Percentiles rank a stretch among this genome's conserved stretches.
These are phyloP conservation scores for Trametes gibbosa DNA, from an alignment of 768 basidiomycete genomes.

Conservation along the genomic window DNA sequence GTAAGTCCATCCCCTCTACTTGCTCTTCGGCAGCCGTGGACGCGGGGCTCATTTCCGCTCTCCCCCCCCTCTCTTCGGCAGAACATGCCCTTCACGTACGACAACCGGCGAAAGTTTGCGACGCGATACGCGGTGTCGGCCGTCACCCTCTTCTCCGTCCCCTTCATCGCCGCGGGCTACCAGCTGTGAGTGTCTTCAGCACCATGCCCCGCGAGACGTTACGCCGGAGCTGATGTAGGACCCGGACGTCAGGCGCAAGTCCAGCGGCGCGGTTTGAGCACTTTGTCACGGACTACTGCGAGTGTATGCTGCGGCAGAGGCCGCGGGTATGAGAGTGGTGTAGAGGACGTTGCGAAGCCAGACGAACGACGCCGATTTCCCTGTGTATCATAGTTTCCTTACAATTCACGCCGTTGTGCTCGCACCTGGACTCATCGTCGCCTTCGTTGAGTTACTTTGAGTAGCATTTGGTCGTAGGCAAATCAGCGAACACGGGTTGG, in stretches of 20 bases:
- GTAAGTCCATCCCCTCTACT: background rate
- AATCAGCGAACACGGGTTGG: no score
- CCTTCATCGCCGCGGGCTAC: constrained; percentile 55
- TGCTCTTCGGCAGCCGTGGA: background rate
- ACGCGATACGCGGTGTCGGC: constrained; percentile 46
- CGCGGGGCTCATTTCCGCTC: background rate
- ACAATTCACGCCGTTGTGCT: no score
- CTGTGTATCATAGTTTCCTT: background rate
- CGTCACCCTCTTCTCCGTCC: constrained; percentile 57
- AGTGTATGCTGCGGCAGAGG: constrained; percentile 16
- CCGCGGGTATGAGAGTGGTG: constrained; percentile 11
- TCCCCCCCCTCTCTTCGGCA: constrained; percentile 6
- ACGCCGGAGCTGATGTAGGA: constrained; percentile 16
- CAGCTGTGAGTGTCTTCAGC: constrained; percentile 53
- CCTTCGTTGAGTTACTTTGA: no score
- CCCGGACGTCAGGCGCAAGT: constrained; percentile 19
- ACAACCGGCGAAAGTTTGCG: constrained; percentile 31
- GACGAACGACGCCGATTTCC: background rate
- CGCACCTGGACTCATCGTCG: no score
- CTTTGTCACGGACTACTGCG: constrained; percentile 15
- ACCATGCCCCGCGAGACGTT: background rate
- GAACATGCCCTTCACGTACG: constrained; percentile 34
- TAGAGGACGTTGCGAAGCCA: background rate
- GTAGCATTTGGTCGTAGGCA: no score
- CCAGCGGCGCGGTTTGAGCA: constrained; percentile 19